A percentile compares a stretch with the other conserved stretches of the same genome.
Conservation (phyloP, 2,329 filamentous ascomycete species). For the Pseudogymnoascus sp. region DNA sequence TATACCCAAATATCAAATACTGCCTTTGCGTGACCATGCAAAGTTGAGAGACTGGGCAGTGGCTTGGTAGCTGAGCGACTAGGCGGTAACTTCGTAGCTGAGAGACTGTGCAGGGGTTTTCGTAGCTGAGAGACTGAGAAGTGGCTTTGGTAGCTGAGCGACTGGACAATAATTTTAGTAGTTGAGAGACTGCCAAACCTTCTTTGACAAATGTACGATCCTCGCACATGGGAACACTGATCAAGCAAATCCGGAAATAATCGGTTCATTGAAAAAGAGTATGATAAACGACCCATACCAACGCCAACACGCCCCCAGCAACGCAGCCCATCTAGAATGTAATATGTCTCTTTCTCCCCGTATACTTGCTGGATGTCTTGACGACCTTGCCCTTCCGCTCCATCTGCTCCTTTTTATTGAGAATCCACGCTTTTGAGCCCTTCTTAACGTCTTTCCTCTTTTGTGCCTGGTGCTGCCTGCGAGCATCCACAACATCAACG, state of each 20-base stretch:
- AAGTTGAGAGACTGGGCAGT: no score
- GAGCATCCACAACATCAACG: slow-evolving; percentile 72
- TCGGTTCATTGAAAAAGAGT: neutral
- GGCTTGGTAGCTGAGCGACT: neutral
- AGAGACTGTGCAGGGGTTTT: neutral
- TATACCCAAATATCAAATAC: neutral
- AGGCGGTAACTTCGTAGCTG: no score
- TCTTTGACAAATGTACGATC: neutral
- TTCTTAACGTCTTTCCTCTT: slow-evolving; percentile 59
- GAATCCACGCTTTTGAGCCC: slow-evolving; percentile 77
- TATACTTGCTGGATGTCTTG: slow-evolving; percentile 88
- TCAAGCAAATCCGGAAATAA: neutral
- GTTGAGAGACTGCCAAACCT: neutral
- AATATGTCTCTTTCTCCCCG: slow-evolving; percentile 75
- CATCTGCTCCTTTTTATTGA: slow-evolving; percentile 88
- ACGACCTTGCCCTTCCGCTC: slow-evolving; percentile 91
- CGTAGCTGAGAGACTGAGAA: neutral
- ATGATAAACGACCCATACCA: neutral
- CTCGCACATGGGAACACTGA: neutral
- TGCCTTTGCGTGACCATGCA: neutral
- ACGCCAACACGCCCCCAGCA: slow-evolving; percentile 1
- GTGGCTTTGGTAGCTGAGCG: neutral
- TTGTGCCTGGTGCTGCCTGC: slow-evolving; percentile 46
- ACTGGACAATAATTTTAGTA: neutral
- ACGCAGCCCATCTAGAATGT: slow-evolving; percentile 53